Evolutionary conservation across 371 early-diverging fungal species (phyloP).

Genomic region (Mucor racemosus): DNA sequence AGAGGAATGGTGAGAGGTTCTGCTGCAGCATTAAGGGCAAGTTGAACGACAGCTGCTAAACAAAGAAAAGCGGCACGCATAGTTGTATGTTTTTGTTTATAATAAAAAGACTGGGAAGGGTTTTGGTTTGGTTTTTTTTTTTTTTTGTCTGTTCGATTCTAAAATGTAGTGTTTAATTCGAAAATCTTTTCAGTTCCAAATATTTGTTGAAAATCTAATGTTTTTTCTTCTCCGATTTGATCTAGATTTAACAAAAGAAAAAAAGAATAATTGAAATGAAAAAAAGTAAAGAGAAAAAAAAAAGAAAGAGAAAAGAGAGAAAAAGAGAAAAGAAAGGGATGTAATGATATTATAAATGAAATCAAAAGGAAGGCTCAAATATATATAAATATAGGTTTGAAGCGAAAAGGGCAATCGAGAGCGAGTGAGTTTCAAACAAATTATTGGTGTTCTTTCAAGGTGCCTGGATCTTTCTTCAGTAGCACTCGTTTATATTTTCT

Average conservation of each 20-base stretch:
- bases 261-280: not conserved
- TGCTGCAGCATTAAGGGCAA: conserved; percentile 43
- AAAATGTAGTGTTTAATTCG: not conserved
- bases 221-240: not conserved
- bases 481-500: conserved; percentile 12
- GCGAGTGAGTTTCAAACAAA: conserved; percentile 28
- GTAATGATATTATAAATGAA: conserved; percentile 4
- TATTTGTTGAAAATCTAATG: conserved; percentile 1
- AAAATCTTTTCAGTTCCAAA: conserved; percentile 8
- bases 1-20: conserved; percentile 48
- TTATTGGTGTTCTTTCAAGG: conserved; percentile 24
- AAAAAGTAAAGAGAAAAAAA: conserved; percentile 24
- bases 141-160: not conserved
- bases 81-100: conserved; percentile 7
- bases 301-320: conserved; percentile 21
- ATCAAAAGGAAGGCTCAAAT: conserved; percentile 11
- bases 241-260: conserved; percentile 12
- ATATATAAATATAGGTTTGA: conserved; percentile 21
- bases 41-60: conserved; percentile 49
- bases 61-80: conserved; percentile 50
- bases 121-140: conserved; percentile 19
- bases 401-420: conserved; percentile 24
- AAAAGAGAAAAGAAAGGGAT: conserved; percentile 21
- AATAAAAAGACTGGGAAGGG: conserved; percentile 32
- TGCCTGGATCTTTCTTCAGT: conserved; percentile 25